Percentiles rank a stretch among this genome's conserved stretches.
These are phyloP conservation scores for Melocanna baccifera DNA, from an alignment of 176 grass and related monocot genomes.

Conservation along the genomic window DNA sequence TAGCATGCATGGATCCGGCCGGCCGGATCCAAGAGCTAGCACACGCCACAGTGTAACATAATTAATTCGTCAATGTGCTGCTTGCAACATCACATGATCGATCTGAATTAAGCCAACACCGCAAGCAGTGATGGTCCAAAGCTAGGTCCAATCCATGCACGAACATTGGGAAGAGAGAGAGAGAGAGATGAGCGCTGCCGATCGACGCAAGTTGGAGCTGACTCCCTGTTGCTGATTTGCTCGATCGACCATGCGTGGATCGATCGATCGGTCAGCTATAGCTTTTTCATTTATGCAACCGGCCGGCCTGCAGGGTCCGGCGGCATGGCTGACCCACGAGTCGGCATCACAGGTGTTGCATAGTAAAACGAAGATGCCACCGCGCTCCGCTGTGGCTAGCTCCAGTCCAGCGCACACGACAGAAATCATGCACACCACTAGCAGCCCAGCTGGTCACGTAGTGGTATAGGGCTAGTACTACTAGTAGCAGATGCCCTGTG, in stretches of 20 bases:
- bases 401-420: not conserved
- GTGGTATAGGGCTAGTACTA: not conserved
- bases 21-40: no score
- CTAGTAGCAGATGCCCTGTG: not conserved
- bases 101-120: not conserved
- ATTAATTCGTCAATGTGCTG: not conserved
- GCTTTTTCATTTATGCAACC: slow-evolving; percentile 1
- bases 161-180: not conserved
- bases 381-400: no score
- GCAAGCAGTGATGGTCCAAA: not conserved
- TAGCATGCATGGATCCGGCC: no score
- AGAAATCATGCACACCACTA: not conserved
- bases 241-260: not conserved
- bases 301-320: not conserved
- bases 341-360: not conserved
- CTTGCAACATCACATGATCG: not conserved
- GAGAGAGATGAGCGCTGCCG: not conserved
- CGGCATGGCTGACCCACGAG: not conserved
- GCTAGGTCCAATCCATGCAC: not conserved
- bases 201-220: slow-evolving; percentile 28
- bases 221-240: slow-evolving; percentile 13
- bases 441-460: not conserved
- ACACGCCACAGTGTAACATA: not conserved
- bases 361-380: not conserved
- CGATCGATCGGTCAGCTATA: not conserved